Conservation (phyloP, 306 rosid genomes). For the Ormosia semicastrata region DNA sequence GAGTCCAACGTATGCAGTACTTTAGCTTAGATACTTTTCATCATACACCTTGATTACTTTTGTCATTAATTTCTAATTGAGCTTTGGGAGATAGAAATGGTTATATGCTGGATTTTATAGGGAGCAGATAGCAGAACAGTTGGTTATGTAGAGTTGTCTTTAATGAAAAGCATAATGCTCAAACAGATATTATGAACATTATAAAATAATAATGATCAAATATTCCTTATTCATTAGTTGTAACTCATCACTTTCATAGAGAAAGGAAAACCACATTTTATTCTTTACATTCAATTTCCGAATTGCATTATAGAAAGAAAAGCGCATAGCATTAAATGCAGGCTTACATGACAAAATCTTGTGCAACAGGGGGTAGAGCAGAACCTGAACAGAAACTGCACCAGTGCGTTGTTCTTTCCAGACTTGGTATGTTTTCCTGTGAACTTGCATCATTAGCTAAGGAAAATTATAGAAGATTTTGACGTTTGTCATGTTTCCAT, state of each 20-base stretch:
- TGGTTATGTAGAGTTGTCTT: too few species aligned
- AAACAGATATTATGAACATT: neutral
- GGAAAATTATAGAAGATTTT: conserved; percentile 10
- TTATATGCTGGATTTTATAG: too few species aligned
- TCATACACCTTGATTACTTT: neutral
- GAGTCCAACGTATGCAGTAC: neutral
- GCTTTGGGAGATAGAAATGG: too few species aligned
- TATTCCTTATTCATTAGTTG: neutral
- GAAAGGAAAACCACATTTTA: neutral
- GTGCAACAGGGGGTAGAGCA: conserved; percentile 58
- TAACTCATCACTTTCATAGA: neutral
- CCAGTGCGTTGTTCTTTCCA: conserved; percentile 41
- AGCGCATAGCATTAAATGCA: neutral
- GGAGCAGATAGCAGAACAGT: too few species aligned
- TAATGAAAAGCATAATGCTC: neutral
- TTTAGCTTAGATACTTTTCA: neutral
- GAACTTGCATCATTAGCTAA: conserved; percentile 15
- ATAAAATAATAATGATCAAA: neutral
- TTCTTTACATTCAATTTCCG: conserved; percentile 8
- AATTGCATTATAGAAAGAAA: neutral
- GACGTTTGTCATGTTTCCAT: conserved; percentile 24
- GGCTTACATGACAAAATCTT: conserved; percentile 11
- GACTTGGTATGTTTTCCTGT: conserved; percentile 55
- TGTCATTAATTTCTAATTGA: too few species aligned
- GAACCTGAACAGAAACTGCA: conserved; percentile 66